Base-by-base conservation (phyloP, 78 protist species). In the Mastigamoeba balamuthi region DNA sequence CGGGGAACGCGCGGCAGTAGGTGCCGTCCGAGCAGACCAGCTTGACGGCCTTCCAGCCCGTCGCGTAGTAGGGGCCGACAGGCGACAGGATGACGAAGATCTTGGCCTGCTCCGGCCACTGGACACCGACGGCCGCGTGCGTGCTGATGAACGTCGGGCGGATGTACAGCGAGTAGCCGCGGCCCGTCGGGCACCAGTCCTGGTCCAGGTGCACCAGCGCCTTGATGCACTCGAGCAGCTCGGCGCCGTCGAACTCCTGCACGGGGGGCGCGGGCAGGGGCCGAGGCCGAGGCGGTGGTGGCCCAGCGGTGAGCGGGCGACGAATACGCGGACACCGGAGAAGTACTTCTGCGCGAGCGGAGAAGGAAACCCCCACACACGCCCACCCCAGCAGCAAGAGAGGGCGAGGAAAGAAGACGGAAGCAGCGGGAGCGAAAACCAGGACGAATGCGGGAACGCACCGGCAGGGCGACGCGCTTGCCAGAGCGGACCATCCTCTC, bases 61-160 rank as follows among this genome's bases (percentile, higher is more conserved):
- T 74, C 73, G 74, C 71, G 81, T 86, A 97, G 87, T 97, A 97
- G 27, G 99, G 99, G 23, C 99, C 99, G 29, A 90, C 95, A 35
- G 99, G 99, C 35, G 95, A 90, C 8, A 64, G 40, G 74, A 97
- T 94, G 29, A 84, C 84, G 74, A 84, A 84, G 75, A 84, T 68
- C 28, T 75, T 43, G 4, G 88, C 88, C 23, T 70, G 33, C 27
- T 73, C 37, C 6, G 84, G 35, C 25, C 80, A 74, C 27, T 74
- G 71, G 52, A 84, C 88, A 64, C 86, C 77, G 25, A 86, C 66
- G 43, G 77, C 35, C 58, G 77, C 91, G 66, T 78, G 84, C 0
- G 96, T 94, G 73, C 88, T 93, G 68, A 97, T 91, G 71, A 72
- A 10, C 3, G 98, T 94, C 25, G 99, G 99, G 43, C 99, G 81